A percentile compares a stretch with the other conserved stretches of the same genome.
Conservation (phyloP, 2,329 filamentous ascomycete genomes). For the Pseudodiploospora longispora region DNA sequence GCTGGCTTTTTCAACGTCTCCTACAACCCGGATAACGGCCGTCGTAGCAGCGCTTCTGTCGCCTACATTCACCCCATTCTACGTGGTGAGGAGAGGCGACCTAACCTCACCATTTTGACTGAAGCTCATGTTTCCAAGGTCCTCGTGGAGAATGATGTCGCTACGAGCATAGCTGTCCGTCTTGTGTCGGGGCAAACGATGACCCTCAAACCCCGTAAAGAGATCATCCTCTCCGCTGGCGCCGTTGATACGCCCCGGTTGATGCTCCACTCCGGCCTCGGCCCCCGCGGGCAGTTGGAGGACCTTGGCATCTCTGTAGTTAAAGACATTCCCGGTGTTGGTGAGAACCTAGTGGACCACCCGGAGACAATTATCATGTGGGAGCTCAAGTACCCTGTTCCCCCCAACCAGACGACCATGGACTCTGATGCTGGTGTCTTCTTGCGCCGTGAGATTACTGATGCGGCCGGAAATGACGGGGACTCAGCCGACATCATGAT, state of each 20-base stretch:
- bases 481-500: conserved; percentile 84
- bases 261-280: conserved; percentile 50
- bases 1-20: conserved; percentile 88
- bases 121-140: conserved; percentile 82
- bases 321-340: conserved; percentile 50
- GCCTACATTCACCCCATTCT: conserved; percentile 91
- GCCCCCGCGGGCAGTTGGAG: conserved; percentile 45
- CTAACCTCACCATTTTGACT: conserved; percentile 79
- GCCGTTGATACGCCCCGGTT: conserved; percentile 73
- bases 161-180: conserved; percentile 64
- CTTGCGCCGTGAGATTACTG: conserved; percentile 65
- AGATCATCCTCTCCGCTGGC: conserved; percentile 74
- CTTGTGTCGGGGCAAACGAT: conserved; percentile 44
- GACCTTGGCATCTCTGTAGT: conserved; percentile 47
- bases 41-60: conserved; percentile 76
- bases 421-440: conserved; percentile 87
- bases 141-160: conserved; percentile 61
- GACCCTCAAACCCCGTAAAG: conserved; percentile 57
- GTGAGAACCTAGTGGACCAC: conserved; percentile 54
- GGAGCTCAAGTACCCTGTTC: conserved; percentile 72
- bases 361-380: conserved; percentile 55
- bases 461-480: conserved; percentile 61
- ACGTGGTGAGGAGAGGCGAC: conserved; percentile 69
- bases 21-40: conserved; percentile 84
- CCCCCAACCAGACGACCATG: conserved; percentile 78